Conservation (phyloP, 2,329 filamentous ascomycete genomes). For the Teratosphaeria viscida region DNA sequence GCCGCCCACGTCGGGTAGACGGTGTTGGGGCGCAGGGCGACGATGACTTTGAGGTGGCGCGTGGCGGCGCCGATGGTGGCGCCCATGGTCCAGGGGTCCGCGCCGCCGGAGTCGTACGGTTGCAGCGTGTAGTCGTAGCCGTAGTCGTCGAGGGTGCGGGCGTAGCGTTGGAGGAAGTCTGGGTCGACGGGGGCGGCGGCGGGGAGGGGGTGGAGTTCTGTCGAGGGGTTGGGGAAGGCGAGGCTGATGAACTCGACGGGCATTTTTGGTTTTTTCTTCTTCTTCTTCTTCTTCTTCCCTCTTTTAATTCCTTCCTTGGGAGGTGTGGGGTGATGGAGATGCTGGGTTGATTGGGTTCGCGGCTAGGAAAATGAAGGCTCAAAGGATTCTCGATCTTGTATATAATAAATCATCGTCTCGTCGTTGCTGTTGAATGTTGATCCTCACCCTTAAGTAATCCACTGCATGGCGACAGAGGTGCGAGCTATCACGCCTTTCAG, state of each 20-base stretch:
- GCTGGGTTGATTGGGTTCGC: background rate
- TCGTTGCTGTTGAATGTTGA: background rate
- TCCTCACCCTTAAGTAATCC: background rate
- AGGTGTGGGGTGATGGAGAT: background rate
- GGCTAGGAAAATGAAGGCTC: background rate
- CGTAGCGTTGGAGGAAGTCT: slow-evolving; percentile 47
- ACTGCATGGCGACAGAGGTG: background rate
- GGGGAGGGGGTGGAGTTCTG: slow-evolving; percentile 45
- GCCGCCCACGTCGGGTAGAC: slow-evolving; percentile 53
- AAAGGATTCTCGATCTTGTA: background rate
- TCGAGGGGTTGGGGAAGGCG: slow-evolving; percentile 48
- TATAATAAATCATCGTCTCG: background rate
- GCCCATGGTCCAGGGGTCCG: slow-evolving; percentile 49
- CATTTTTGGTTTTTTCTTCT: slow-evolving; percentile 5
- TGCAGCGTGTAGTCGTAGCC: slow-evolving; percentile 53
- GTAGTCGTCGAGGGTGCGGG: slow-evolving; percentile 48
- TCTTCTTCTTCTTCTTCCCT: too few relatives aligned
- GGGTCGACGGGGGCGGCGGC: slow-evolving; percentile 41
- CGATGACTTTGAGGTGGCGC: slow-evolving; percentile 51
- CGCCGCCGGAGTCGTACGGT: slow-evolving; percentile 46
- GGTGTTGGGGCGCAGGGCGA: slow-evolving; percentile 52
- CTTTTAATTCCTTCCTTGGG: too few relatives aligned
- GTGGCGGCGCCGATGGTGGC: slow-evolving; percentile 48
- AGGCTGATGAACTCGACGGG: slow-evolving; percentile 47
- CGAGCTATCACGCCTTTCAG: background rate